Evolutionary conservation across 2,329 filamentous ascomycete species (phyloP).

Genomic region (Phoma sp.): DNA sequence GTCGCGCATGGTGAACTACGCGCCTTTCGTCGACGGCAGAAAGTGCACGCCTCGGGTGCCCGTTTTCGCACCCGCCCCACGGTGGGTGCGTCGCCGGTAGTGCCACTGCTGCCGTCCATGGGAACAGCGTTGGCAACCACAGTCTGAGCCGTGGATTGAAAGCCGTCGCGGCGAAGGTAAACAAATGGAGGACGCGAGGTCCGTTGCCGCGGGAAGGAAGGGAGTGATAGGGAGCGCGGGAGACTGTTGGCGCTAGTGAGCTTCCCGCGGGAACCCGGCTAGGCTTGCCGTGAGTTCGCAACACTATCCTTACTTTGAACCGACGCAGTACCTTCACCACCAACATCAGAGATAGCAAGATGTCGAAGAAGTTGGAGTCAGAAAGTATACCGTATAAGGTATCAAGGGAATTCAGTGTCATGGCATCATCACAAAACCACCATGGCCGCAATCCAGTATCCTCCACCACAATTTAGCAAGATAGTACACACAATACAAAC

Average conservation of each 20-base stretch:
- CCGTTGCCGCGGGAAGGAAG: slow-evolving; percentile 9
- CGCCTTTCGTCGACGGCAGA: slow-evolving; percentile 51
- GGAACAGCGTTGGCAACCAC: background rate
- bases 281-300: background rate
- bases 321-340: background rate
- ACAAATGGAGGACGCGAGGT: background rate
- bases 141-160: background rate
- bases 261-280: background rate
- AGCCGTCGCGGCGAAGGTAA: background rate
- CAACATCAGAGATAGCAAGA: background rate
- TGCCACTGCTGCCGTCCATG: slow-evolving; percentile 6
- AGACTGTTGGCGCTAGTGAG: too few relatives aligned
- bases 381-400: background rate
- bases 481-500: background rate
- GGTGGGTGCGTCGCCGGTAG: slow-evolving; percentile 7
- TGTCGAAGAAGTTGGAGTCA: background rate
- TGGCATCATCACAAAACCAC: background rate
- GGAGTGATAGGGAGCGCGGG: background rate
- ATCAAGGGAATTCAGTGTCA: background rate
- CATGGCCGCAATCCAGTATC: background rate
- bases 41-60: slow-evolving; percentile 45
- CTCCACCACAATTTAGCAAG: background rate
- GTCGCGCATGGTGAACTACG: background rate
- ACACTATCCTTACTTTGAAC: background rate
- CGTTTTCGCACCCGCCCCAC: slow-evolving; percentile 29